Conservation (phyloP, 2,329 filamentous ascomycete species). For the Monilinia fructicola region DNA sequence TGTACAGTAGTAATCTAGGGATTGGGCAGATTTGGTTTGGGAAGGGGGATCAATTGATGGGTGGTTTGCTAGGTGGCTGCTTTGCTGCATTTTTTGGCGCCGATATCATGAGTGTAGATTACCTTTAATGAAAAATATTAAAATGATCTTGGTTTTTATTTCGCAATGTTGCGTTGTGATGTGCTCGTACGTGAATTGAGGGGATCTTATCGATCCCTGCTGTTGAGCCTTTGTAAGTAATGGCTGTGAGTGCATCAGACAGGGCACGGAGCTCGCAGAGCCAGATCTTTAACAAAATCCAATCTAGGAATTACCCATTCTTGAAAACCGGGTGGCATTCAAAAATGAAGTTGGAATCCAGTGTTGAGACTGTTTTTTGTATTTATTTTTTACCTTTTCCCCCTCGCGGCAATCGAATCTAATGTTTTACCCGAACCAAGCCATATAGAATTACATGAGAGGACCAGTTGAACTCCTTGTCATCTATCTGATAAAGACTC, state of each 20-base stretch:
- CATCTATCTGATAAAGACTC: not conserved
- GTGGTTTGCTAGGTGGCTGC: conserved; percentile 9
- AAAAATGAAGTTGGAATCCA: not conserved
- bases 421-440: not conserved
- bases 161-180: not conserved
- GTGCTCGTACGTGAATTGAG: not conserved
- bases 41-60: conserved; percentile 8
- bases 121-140: not conserved
- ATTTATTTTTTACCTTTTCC: not conserved
- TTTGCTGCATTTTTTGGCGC: conserved; percentile 14
- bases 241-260: not conserved
- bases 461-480: conserved; percentile 6
- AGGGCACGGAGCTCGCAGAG: too few species aligned
- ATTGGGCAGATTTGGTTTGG: conserved; percentile 13
- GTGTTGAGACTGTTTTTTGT: not conserved
- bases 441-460: conserved; percentile 13
- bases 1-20: conserved; percentile 11
- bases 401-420: conserved; percentile 7
- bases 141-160: not conserved
- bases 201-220: not conserved
- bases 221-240: not conserved
- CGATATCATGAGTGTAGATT: conserved; percentile 12
- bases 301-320: not conserved
- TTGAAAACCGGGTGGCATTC: not conserved
- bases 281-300: not conserved